These are phyloP conservation scores for Physocladia obscura DNA, from an alignment of 192 early-diverging fungal genomes.

Conservation along the genomic window DNA sequence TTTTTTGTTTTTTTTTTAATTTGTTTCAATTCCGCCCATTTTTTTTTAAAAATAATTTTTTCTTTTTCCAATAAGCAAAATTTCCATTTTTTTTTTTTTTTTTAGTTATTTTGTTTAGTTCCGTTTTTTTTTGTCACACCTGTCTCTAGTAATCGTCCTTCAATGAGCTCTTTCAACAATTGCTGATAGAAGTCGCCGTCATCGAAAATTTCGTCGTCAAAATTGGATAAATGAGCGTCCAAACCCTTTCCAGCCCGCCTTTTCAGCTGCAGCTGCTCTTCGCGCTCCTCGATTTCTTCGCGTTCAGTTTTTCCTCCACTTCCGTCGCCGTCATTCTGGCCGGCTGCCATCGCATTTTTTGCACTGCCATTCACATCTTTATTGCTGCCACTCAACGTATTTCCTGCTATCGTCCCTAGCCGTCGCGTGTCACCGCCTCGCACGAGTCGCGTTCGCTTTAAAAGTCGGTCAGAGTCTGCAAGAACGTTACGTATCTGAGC, in stretches of 20 bases:
- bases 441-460: slow-evolving; percentile 86
- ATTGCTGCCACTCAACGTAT: not conserved
- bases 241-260: slow-evolving; percentile 15
- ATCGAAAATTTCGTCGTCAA: slow-evolving; percentile 90
- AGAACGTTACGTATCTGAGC: slow-evolving; percentile 74
- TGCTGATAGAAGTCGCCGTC: slow-evolving; percentile 96
- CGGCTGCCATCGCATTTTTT: slow-evolving; percentile 35
- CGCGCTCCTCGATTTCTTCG: slow-evolving; percentile 9
- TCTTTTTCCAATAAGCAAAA: slow-evolving; percentile 61
- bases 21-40: slow-evolving; percentile 78
- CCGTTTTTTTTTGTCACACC: slow-evolving; percentile 31
- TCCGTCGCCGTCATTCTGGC: slow-evolving; percentile 3
- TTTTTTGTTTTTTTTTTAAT: slow-evolving; percentile 65
- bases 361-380: slow-evolving; percentile 35
- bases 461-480: slow-evolving; percentile 68
- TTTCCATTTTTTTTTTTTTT: no score
- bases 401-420: not conserved
- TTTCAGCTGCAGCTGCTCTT: slow-evolving; percentile 4
- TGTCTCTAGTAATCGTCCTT: slow-evolving; percentile 85
- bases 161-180: slow-evolving; percentile 90
- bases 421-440: slow-evolving; percentile 45
- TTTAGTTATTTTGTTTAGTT: not conserved
- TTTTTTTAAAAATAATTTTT: slow-evolving; percentile 74
- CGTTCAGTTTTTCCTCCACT: slow-evolving; percentile 10
- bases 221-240: slow-evolving; percentile 66